Conservation (phyloP, 1,284 basidiomycete species). For the Cronartium ribicola region DNA sequence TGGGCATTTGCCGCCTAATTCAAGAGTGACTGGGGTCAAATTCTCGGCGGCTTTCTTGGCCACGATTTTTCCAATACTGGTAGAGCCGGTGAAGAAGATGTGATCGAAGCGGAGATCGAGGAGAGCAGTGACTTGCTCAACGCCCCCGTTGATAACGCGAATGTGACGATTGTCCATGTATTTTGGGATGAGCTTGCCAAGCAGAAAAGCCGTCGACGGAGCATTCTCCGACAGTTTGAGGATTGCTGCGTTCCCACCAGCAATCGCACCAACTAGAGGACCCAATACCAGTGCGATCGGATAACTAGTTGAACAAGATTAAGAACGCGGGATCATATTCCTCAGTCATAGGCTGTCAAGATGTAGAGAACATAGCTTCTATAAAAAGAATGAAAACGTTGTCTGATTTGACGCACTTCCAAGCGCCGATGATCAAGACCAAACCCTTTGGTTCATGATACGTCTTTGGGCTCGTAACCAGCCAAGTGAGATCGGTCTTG, state of each 20-base stretch:
- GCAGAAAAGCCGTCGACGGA: conserved; percentile 49
- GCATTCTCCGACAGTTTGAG: conserved; percentile 52
- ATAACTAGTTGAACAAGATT: conserved; percentile 13
- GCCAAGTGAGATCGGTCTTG: conserved; percentile 49
- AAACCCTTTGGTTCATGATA: conserved; percentile 53
- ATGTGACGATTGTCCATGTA: conserved; percentile 53
- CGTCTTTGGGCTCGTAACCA: conserved; percentile 49
- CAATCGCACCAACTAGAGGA: conserved; percentile 54
- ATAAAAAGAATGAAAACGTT: background rate
- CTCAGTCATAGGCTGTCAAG: no score
- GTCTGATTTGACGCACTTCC: conserved; percentile 46
- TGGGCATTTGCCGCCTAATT: conserved; percentile 54
- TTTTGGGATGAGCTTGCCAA: conserved; percentile 50
- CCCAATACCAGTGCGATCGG: conserved; percentile 48
- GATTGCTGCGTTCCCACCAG: conserved; percentile 53
- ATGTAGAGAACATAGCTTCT: no score
- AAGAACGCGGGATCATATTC: no score
- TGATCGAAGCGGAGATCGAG: conserved; percentile 53
- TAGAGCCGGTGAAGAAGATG: conserved; percentile 54
- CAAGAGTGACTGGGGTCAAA: conserved; percentile 52
- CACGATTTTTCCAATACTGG: conserved; percentile 52
- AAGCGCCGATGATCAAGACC: conserved; percentile 53
- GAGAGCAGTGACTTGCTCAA: conserved; percentile 50
- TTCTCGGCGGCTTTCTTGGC: conserved; percentile 53
- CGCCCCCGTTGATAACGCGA: conserved; percentile 51